Conservation (phyloP, 108 stramenopile genomes). For the Pseudonitzschia pungens region DNA sequence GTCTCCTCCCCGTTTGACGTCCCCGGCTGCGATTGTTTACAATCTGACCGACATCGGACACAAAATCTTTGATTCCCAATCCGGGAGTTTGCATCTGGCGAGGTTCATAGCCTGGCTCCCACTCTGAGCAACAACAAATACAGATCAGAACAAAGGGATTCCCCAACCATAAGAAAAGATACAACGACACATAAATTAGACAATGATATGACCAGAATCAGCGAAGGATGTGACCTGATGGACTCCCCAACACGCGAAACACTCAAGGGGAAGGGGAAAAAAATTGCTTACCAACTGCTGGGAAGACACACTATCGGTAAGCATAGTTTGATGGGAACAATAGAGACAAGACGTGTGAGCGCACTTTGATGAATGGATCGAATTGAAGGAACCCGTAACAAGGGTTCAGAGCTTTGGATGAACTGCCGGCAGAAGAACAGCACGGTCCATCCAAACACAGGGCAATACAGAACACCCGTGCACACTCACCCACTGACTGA, state of each 20-base stretch:
- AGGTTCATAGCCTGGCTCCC: conserved; percentile 70
- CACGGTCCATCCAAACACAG: too few relatives aligned
- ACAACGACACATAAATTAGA: not conserved
- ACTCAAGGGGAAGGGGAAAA: not conserved
- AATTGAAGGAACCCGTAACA: too few relatives aligned
- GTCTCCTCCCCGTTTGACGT: conserved; percentile 24
- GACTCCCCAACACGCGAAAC: not conserved
- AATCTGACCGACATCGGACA: conserved; percentile 61
- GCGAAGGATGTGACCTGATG: not conserved
- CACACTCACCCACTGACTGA: conserved; percentile 63
- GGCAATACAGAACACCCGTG: not conserved
- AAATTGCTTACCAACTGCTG: conserved; percentile 50
- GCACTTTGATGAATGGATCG: too few relatives aligned
- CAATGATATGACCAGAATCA: too few relatives aligned
- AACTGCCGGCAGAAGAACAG: too few relatives aligned
- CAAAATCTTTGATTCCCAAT: conserved; percentile 76
- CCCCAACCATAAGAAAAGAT: not conserved
- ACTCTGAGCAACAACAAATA: conserved; percentile 40
- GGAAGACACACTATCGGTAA: conserved; percentile 66
- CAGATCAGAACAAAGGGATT: not conserved
- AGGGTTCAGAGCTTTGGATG: too few relatives aligned
- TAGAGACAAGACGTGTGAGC: too few relatives aligned
- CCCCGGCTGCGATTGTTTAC: conserved; percentile 39
- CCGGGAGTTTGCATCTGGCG: conserved; percentile 44
- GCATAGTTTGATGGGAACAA: too few relatives aligned